Percentiles rank a stretch among this genome's conserved stretches.
Conservation (phyloP, 2,329 filamentous ascomycete species). For the Fusarium pseudograminearum region DNA sequence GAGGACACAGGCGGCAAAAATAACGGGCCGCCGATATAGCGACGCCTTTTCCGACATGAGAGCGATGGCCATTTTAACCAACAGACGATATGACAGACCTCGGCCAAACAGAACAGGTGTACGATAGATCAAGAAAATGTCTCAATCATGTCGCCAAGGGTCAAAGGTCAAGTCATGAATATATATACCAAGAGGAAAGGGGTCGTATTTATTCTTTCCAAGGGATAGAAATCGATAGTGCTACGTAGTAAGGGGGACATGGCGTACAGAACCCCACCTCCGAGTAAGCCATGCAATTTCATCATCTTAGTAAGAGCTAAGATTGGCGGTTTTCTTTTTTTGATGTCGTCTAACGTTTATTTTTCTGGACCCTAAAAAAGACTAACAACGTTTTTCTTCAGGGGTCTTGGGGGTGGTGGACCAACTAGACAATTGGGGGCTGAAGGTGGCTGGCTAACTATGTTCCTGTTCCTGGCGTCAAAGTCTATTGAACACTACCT, state of each 20-base stretch:
- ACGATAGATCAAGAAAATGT: not conserved
- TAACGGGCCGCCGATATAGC: constrained; percentile 19
- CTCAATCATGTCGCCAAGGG: constrained; percentile 3
- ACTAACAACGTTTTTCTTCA: not conserved
- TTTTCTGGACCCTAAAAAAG: not conserved
- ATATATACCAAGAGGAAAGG: constrained; percentile 13
- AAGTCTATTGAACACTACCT: not conserved
- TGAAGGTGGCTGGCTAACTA: not conserved
- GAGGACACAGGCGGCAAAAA: constrained; percentile 9
- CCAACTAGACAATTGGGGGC: not conserved
- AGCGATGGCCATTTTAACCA: constrained; percentile 13
- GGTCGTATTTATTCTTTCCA: constrained; percentile 9
- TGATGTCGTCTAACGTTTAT: not conserved
- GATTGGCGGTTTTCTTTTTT: constrained; percentile 5
- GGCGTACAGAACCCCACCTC: constrained; percentile 19
- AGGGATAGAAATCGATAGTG: constrained; percentile 20
- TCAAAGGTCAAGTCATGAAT: not conserved
- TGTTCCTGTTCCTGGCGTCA: not conserved
- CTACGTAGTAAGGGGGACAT: constrained; percentile 20
- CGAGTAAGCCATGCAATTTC: constrained; percentile 11
- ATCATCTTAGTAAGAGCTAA: constrained; percentile 14
- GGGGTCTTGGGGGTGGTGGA: not conserved
- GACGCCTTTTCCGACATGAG: constrained; percentile 19
- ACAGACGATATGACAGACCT: not conserved
- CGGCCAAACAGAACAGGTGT: not conserved